Conservation (phyloP, 768 basidiomycete genomes). For the Leccinum broughii region DNA sequence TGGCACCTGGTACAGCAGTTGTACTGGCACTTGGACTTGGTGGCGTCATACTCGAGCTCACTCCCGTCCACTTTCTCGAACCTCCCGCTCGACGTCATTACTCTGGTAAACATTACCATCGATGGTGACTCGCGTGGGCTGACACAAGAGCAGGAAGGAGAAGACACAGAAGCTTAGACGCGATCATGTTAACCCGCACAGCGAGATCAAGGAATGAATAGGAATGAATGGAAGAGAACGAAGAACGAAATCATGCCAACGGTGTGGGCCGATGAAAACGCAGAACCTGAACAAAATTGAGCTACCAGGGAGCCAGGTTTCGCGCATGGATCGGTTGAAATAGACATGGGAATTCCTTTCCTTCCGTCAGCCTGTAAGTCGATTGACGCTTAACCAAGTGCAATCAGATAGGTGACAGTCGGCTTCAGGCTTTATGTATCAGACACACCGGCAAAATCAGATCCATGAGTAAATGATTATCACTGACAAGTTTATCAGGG, state of each 20-base stretch:
- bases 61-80: conserved; percentile 80
- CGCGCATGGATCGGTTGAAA: conserved; percentile 94
- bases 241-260: no score
- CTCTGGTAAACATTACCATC: no score
- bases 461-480: no score
- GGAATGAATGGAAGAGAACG: no score
- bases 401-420: conserved; percentile 35
- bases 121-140: no score
- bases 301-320: conserved; percentile 59
- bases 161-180: no score
- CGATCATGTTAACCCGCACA: no score
- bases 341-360: conserved; percentile 81
- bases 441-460: background rate
- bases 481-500: background rate
- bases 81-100: no score
- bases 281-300: background rate
- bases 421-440: background rate
- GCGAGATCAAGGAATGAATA: no score
- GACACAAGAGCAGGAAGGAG: no score
- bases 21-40: conserved; percentile 53
- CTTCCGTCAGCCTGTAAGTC: conserved; percentile 73
- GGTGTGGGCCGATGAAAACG: background rate
- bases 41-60: conserved; percentile 84
- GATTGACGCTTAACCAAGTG: background rate
- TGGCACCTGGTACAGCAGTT: background rate